These are phyloP conservation scores for Chalciporus pseudorubinellus DNA, from an alignment of 768 basidiomycete species.

Conservation along the genomic window DNA sequence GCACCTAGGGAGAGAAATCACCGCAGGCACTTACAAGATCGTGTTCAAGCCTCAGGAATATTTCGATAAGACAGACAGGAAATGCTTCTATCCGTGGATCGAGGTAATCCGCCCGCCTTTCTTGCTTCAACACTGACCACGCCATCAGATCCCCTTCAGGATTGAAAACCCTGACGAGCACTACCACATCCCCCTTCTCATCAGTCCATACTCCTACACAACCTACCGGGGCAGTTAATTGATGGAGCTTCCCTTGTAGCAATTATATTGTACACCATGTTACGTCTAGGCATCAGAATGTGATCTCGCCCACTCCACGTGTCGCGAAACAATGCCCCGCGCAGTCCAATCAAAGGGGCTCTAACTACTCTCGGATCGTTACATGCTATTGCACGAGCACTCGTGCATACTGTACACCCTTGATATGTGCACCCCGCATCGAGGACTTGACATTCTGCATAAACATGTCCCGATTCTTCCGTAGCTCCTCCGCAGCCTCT, in stretches of 20 bases:
- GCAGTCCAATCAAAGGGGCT: slow-evolving; percentile 1
- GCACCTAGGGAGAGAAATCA: slow-evolving; percentile 44
- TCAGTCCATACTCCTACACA: slow-evolving; percentile 89
- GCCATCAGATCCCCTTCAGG: slow-evolving; percentile 69
- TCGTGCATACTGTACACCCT: slow-evolving; percentile 75
- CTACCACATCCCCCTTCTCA: slow-evolving; percentile 87
- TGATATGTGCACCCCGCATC: slow-evolving; percentile 79
- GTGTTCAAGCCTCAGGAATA: slow-evolving; percentile 82
- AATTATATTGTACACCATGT: slow-evolving; percentile 8
- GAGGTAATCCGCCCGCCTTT: slow-evolving; percentile 52
- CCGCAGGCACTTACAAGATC: slow-evolving; percentile 69
- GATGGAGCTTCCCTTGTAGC: not conserved
- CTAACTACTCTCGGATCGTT: slow-evolving; percentile 2
- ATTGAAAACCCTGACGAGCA: slow-evolving; percentile 75
- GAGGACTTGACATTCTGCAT: slow-evolving; percentile 79
- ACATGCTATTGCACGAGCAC: slow-evolving; percentile 51
- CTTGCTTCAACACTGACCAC: slow-evolving; percentile 6
- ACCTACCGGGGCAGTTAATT: slow-evolving; percentile 86
- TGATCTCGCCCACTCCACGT: slow-evolving; percentile 1
- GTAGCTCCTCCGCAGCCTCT: slow-evolving; percentile 97
- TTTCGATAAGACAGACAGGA: slow-evolving; percentile 59
- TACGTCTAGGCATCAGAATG: slow-evolving; percentile 1
- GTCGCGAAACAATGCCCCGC: not conserved
- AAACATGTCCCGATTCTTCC: slow-evolving; percentile 84
- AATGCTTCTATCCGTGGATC: slow-evolving; percentile 88